phyloP scores from a whole-genome alignment of 768 basidiomycete species.

The Panaeolus papilionaceus region DNA sequence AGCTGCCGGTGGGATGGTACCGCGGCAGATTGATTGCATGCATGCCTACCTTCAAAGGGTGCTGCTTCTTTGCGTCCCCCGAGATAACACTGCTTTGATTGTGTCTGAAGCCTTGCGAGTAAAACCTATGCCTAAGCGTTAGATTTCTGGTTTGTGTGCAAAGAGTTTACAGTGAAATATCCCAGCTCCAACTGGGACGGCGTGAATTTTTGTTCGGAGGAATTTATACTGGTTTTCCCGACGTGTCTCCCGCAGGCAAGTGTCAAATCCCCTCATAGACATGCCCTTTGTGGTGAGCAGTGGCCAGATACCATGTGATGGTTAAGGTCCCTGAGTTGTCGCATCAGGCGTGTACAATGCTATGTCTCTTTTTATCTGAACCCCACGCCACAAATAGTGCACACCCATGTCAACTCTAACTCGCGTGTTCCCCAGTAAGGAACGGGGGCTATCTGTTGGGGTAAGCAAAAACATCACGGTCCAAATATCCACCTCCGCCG shows the following conservation, averaged over 20 bases:
- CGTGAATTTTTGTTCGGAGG: background rate
- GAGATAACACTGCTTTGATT: background rate
- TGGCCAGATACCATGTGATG: slow-evolving; percentile 4
- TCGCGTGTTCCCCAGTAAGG: slow-evolving; percentile 12
- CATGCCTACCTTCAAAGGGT: background rate
- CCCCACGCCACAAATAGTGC: slow-evolving; percentile 11
- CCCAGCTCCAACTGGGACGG: background rate
- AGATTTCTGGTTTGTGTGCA: background rate
- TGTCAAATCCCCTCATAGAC: background rate
- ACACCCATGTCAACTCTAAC: slow-evolving; percentile 12
- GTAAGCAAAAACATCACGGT: slow-evolving; percentile 7
- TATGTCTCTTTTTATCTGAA: background rate
- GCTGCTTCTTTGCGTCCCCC: background rate
- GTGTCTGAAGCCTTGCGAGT: background rate
- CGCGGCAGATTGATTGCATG: slow-evolving; percentile 2
- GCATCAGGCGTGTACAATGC: background rate
- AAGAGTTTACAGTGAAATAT: background rate
- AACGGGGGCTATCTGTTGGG: slow-evolving; percentile 4
- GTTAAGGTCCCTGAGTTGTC: slow-evolving; percentile 9
- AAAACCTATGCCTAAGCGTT: background rate
- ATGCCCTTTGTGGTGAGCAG: background rate
- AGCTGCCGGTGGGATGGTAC: slow-evolving; percentile 12
- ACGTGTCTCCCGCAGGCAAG: slow-evolving; percentile 6
- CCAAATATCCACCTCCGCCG: background rate
- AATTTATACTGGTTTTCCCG: background rate